These are phyloP conservation scores for Grosmannia huntii DNA, from an alignment of 2,329 filamentous ascomycete species.

Conservation along the genomic window DNA sequence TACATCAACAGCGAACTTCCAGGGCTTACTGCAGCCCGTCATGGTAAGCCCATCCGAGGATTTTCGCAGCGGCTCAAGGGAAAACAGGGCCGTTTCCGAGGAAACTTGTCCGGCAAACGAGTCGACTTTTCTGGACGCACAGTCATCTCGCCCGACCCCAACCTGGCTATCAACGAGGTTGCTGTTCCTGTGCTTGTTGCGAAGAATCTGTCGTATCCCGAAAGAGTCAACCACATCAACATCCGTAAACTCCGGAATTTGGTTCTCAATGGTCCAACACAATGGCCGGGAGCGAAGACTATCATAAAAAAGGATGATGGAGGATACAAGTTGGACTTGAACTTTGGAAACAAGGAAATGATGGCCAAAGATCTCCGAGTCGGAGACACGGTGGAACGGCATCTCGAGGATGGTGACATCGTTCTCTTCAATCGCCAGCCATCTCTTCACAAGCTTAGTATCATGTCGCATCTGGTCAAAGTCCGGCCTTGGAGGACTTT, in stretches of 20 bases:
- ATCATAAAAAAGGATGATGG: conserved; percentile 45
- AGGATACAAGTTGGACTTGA: conserved; percentile 59
- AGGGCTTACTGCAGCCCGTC: conserved; percentile 75
- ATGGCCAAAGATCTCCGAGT: conserved; percentile 63
- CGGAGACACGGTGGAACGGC: conserved; percentile 85
- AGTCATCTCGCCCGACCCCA: conserved; percentile 95
- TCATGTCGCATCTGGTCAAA: conserved; percentile 90
- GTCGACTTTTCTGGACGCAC: conserved; percentile 97
- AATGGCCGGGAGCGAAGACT: conserved; percentile 67
- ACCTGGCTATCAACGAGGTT: conserved; percentile 84
- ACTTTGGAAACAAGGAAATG: conserved; percentile 57
- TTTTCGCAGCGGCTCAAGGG: conserved; percentile 94
- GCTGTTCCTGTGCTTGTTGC: conserved; percentile 86
- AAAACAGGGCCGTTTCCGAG: conserved; percentile 93
- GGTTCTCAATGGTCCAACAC: conserved; percentile 59
- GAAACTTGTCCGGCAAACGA: conserved; percentile 94
- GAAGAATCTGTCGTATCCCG: conserved; percentile 90
- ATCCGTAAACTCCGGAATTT: conserved; percentile 66
- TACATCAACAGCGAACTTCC: conserved; percentile 97
- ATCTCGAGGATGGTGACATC: conserved; percentile 89
- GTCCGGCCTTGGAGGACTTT: conserved; percentile 93
- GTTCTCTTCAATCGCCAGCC: conserved; percentile 97
- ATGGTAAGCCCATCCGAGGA: conserved; percentile 79
- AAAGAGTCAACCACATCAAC: conserved; percentile 75
- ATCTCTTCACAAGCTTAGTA: conserved; percentile 95